Base-by-base conservation (phyloP, 495 filamentous ascomycete species). In the Ascobolus immersus region DNA sequence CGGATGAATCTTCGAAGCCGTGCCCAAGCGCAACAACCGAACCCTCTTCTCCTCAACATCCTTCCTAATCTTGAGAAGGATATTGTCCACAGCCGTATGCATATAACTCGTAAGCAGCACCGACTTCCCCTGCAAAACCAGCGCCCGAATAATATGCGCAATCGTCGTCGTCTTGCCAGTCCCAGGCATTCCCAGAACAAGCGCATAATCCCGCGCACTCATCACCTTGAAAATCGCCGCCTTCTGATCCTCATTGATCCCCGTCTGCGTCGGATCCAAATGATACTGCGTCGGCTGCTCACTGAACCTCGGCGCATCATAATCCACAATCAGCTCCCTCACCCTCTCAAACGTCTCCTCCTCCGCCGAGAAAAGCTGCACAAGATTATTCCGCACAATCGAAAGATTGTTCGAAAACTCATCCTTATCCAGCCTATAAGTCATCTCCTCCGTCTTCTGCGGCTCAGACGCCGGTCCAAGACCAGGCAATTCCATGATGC, bases 361-460 rank as follows among this genome's bases (percentile, higher is more conserved):
- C 15, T 35, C 17, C 6, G 44, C 35, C 11, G 79, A 69, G 80
- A 96, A 92, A 44, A 89, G 60, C 44, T 80, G 73, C 21, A 96
- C 61, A 0, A 96, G 65, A 42, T 93, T 96, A 49, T 86, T 90
- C 30, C 86, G 74, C 25, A 91, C 76, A 29, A 69, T 73, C 12
- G 86, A 80, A 80, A 96, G 89, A 36, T 86, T 86, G 39, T 84
- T 94, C 54, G 77, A 90, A 53, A 93, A 93, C 48, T 94, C 86
- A 44, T 94, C 86, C 52, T 93, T 93, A 53, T 96, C 86, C 2
- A 96, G 56, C 21, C 86, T 72, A 45, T 82, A 94, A 13, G 72
- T 53, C 11, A 76, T 49, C 32, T 71, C 61, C 34, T 53, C 53
- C 27, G 54, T 50, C 24, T 49, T 41, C 35, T 58, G 55, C 20